These are phyloP conservation scores for Hymenoscyphus albidus DNA, from an alignment of 2,329 filamentous ascomycete genomes.

Conservation along the genomic window DNA sequence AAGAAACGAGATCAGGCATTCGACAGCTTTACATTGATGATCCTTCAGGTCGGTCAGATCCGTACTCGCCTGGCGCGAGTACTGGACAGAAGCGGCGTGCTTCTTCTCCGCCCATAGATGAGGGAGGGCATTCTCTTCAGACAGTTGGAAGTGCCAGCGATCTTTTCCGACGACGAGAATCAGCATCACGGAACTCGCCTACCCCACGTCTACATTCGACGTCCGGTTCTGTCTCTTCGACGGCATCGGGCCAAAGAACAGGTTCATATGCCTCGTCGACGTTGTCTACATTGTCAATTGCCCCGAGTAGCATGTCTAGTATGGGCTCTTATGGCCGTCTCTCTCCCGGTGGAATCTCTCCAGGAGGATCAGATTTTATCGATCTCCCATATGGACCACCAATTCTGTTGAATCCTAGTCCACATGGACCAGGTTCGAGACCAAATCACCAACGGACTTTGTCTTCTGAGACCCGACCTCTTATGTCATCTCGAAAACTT, in stretches of 20 bases:
- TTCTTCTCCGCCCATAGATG: conserved; percentile 56
- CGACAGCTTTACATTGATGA: conserved; percentile 51
- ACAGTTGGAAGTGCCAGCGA: conserved; percentile 35
- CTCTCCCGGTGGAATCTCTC: conserved; percentile 58
- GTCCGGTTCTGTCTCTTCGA: conserved; percentile 62
- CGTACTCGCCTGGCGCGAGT: conserved; percentile 32
- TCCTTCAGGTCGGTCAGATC: conserved; percentile 36
- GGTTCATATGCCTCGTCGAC: conserved; percentile 59
- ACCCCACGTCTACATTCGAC: conserved; percentile 52
- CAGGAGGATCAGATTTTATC: conserved; percentile 35
- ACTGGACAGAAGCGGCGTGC: conserved; percentile 61
- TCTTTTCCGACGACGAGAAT: conserved; percentile 39
- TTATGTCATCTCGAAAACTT: conserved; percentile 43
- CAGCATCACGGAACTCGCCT: conserved; percentile 51
- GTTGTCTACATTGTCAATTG: conserved; percentile 53
- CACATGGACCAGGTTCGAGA: conserved; percentile 36
- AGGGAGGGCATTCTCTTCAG: conserved; percentile 34
- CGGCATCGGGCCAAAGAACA: conserved; percentile 57
- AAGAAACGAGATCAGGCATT: conserved; percentile 49
- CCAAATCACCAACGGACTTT: conserved; percentile 35
- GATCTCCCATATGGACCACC: conserved; percentile 53
- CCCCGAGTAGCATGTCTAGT: conserved; percentile 62
- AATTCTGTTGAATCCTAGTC: conserved; percentile 38
- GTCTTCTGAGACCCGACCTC: conserved; percentile 38
- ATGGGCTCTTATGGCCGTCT: conserved; percentile 57